phyloP scores from a whole-genome alignment of 805 yeast genomes.

The Isabelozyma gotoi region DNA sequence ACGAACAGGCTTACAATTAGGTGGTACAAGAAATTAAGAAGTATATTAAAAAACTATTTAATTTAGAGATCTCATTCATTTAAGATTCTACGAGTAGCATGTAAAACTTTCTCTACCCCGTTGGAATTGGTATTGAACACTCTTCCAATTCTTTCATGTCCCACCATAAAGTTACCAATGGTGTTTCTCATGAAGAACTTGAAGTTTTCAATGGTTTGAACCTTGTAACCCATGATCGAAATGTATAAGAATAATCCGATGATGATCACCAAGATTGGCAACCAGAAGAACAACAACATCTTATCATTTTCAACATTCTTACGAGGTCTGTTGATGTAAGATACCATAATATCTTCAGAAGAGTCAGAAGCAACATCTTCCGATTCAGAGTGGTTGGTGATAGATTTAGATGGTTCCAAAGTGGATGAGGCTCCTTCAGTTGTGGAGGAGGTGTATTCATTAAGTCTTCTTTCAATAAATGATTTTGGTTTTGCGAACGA shows the following conservation, averaged over 20 bases:
- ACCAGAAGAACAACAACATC: slow-evolving; percentile 88
- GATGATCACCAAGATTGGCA: slow-evolving; percentile 67
- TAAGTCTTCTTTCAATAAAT: slow-evolving; percentile 29
- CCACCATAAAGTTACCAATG: slow-evolving; percentile 43
- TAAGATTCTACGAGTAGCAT: slow-evolving; percentile 3
- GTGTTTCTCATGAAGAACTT: slow-evolving; percentile 34
- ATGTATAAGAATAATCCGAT: slow-evolving; percentile 48
- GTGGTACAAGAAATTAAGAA: not conserved
- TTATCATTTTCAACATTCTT: slow-evolving; percentile 67
- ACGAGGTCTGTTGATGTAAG: slow-evolving; percentile 43
- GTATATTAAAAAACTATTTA: not conserved
- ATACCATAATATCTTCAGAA: slow-evolving; percentile 42
- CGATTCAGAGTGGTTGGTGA: too few species aligned
- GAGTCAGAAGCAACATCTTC: slow-evolving; percentile 41
- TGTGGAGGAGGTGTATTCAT: slow-evolving; percentile 10
- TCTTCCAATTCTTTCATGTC: slow-evolving; percentile 39
- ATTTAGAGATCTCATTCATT: slow-evolving; percentile 1
- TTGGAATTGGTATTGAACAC: slow-evolving; percentile 25
- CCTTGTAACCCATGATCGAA: slow-evolving; percentile 38
- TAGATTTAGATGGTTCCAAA: not conserved
- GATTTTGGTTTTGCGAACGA: slow-evolving; percentile 33
- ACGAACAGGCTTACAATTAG: too few species aligned
- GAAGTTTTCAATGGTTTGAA: slow-evolving; percentile 33
- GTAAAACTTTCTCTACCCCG: slow-evolving; percentile 3
- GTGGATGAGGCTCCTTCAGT: not conserved